Evolutionary conservation across 768 basidiomycete species (phyloP).

Genomic region (Obba rivulosa): DNA sequence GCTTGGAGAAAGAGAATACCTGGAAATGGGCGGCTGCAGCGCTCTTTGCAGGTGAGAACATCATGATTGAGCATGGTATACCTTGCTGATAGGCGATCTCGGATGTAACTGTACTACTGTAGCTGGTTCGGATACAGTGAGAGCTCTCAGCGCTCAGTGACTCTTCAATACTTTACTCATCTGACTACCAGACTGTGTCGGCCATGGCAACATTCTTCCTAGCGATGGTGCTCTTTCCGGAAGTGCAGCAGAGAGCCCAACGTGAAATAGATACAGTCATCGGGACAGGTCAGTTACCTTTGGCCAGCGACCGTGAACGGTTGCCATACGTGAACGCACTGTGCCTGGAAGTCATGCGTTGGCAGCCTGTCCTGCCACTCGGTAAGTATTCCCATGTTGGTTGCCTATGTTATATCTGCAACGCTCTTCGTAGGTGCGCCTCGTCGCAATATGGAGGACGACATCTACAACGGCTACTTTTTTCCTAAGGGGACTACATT

Average conservation of each 20-base stretch:
- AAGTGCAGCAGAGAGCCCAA: slow-evolving; percentile 3
- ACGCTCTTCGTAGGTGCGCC: slow-evolving; percentile 19
- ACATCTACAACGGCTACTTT: slow-evolving; percentile 24
- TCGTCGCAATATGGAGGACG: slow-evolving; percentile 21
- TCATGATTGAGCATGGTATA: neutral
- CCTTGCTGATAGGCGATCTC: neutral
- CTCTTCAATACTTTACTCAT: neutral
- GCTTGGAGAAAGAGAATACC: slow-evolving; percentile 49
- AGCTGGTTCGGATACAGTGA: slow-evolving; percentile 12
- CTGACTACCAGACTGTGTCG: slow-evolving; percentile 24
- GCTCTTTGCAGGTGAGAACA: slow-evolving; percentile 3
- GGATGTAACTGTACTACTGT: too few species aligned
- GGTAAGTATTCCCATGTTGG: slow-evolving; percentile 10
- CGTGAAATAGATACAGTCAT: slow-evolving; percentile 27
- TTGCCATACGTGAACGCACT: slow-evolving; percentile 18
- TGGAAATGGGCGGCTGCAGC: slow-evolving; percentile 51
- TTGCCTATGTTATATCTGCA: too few species aligned
- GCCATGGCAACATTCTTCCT: slow-evolving; percentile 2
- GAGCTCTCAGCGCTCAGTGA: too few species aligned
- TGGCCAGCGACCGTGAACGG: slow-evolving; percentile 17
- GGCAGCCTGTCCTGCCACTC: slow-evolving; percentile 28
- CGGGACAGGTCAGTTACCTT: slow-evolving; percentile 38
- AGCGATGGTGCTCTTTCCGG: slow-evolving; percentile 2
- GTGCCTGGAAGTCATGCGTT: slow-evolving; percentile 25
- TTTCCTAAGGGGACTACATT: slow-evolving; percentile 23